These are phyloP conservation scores for Camellia lanceoleosa DNA, from an alignment of 148 eudicot species.

Conservation along the genomic window DNA sequence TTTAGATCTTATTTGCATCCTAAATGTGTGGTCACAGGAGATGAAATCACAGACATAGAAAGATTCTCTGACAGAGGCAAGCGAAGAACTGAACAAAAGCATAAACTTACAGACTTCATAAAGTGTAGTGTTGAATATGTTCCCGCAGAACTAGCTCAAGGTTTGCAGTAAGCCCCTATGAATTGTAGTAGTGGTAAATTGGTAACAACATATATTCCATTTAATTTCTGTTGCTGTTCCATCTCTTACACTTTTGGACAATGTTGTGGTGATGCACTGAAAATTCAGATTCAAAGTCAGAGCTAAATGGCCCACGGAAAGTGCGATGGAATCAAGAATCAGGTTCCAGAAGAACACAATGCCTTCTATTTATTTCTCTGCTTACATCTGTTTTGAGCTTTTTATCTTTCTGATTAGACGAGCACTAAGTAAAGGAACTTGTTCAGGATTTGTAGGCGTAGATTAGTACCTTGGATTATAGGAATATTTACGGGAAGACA, in stretches of 20 bases:
- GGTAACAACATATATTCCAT: background rate
- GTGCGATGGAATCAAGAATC: constrained; percentile 36
- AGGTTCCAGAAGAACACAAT: constrained; percentile 27
- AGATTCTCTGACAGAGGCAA: constrained; percentile 31
- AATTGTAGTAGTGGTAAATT: background rate
- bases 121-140: constrained; percentile 32
- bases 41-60: constrained; percentile 28
- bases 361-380: background rate
- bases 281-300: constrained; percentile 31
- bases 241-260: background rate
- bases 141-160: constrained; percentile 54
- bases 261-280: constrained; percentile 14
- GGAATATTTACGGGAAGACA: too few relatives aligned
- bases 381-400: background rate
- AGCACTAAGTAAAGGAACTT: too few relatives aligned
- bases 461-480: too few relatives aligned
- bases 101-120: constrained; percentile 30
- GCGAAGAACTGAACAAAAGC: constrained; percentile 21
- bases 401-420: background rate
- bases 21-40: constrained; percentile 23
- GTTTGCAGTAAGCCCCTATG: constrained; percentile 13
- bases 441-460: too few relatives aligned
- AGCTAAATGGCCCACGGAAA: constrained; percentile 21
- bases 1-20: background rate
- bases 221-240: background rate